Evolutionary conservation across 2,329 filamentous ascomycete genomes (phyloP), one percentile per base, ranked within the genome.

Genomic region (Epichloe festucae): DNA sequence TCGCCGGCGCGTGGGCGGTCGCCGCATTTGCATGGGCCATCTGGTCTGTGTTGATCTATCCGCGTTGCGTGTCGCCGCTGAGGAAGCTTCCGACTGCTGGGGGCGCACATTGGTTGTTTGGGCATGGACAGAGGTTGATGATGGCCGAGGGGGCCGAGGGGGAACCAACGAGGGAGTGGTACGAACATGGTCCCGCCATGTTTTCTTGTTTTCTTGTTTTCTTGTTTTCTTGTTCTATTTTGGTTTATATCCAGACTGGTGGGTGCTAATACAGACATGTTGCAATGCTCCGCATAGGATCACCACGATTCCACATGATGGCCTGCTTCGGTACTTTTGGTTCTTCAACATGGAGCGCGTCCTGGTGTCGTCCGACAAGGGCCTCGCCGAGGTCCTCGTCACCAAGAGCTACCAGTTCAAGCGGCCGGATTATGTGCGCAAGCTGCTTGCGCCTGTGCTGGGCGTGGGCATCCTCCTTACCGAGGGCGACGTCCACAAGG

Each of bases 401-500:
- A 79, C 77, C 17, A 83, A 81, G 54, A 81, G 74, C 56, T 89
- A 89, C 63, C 78, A 84, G 41, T 90, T 87, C 57, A 61, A 73
- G 44, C 89, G 88, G 62, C 84, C 84, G 0, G 49, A 59, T 1
- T 61, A 73, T 23, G 58, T 87, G 34, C 70, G 78, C 36, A 67
- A 67, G 43, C 73, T 75, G 1, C 69, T 91, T 4, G 78, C 76
- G 2, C 74, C 79, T 21, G 72, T 89, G 27, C 72, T 91, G 12
- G 85, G 88, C 10, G 69, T 83, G 12, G 86, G 87, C 10, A 70
- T 91, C 14, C 68, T 96, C 39, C 71, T 96, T 11, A 86, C 88
- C 2, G 90, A 96, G 67, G 90, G 90, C n/a, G 87, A 94, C 12
- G 87, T 90, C 60, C 91, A 96, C 66, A 93, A 85, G 70, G 71